A percentile compares a stretch with the other conserved stretches of the same genome.
Conservation (phyloP, 1,284 basidiomycete genomes). For the Wolfiporia cocos region DNA sequence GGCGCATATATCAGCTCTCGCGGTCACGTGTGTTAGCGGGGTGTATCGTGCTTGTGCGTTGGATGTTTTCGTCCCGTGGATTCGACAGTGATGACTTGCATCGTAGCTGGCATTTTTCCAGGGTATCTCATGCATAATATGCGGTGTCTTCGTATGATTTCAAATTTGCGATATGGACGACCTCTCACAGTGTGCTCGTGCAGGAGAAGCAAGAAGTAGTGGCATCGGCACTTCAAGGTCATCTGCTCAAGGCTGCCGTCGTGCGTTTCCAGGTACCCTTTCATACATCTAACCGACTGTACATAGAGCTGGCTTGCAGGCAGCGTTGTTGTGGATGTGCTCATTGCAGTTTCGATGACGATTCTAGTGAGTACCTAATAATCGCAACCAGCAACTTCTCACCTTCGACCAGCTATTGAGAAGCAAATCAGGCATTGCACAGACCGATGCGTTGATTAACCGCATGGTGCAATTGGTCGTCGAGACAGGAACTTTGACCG, state of each 20-base stretch:
- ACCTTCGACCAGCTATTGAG: constrained; percentile 3
- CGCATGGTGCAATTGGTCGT: constrained; percentile 11
- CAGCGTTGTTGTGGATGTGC: constrained; percentile 11
- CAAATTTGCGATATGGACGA: too few species aligned
- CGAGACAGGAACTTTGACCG: constrained; percentile 15
- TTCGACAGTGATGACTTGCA: background rate
- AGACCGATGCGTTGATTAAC: constrained; percentile 11
- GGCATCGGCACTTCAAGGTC: background rate
- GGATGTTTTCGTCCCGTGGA: background rate
- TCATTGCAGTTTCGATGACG: constrained; percentile 14
- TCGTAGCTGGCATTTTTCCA: background rate
- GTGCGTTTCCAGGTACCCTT: background rate
- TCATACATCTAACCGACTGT: background rate
- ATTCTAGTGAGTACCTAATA: constrained; percentile 5
- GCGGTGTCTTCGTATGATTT: background rate
- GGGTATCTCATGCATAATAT: background rate
- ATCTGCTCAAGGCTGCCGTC: background rate
- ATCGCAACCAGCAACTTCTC: too few species aligned
- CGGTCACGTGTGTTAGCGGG: constrained; percentile 6
- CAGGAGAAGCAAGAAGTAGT: background rate
- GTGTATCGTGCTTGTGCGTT: constrained; percentile 8
- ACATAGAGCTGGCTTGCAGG: constrained; percentile 6
- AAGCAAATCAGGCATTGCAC: constrained; percentile 8
- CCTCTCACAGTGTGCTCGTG: too few species aligned
- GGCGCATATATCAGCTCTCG: constrained; percentile 13